Base-by-base conservation (phyloP, 257 asterid species). In the Nicotiana otophora region DNA sequence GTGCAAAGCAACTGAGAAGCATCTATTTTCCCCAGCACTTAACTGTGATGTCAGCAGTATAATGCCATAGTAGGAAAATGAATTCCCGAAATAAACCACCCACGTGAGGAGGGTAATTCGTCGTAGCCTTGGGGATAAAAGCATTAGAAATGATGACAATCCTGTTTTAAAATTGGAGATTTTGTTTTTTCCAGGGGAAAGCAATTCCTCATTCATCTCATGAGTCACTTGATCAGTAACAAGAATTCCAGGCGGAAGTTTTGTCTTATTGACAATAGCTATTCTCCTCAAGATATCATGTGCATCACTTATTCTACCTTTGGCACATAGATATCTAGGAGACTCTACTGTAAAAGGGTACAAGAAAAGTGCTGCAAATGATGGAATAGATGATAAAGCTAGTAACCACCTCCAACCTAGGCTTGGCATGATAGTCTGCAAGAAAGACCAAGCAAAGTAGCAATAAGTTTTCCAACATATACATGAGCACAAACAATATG, bases 341-440 rank as follows among this genome's bases (percentile, higher is more conserved):
- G 95, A 91, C 88, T 93, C 98, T 20, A 89, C 34, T 20, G 91
- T 90, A 70, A 90, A 81, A 67, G 86, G 83, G 86, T 87, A 93
- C 34, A 92, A 85, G 48, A 89, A 3, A 80, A 91, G 83, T 55
- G 93, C 89, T 23, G 81, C 86, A 76, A 90, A 87, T 83, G 94
- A 86, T 69, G 98, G 95, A 60, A 86, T 54, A 3, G 97, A 92
- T 65, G 94, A 93, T 76, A 92, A 81, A 17, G 84, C 90, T 79
- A 91, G 94, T 83, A 93, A 81, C 97, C 97, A 93, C 83, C 98
- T 92, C 97, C 97, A 93, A 77, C 97, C 94, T 28, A 91, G 69
- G 48, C 84, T 85, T 36, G 94, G 95, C 92, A 93, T 87, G 23
- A 91, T 53, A 53, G 88, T 85, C 98, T 93, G 39, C 65, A 77